A percentile compares a stretch with the other conserved stretches of the same genome.
These are phyloP conservation scores for Xylaria sp. DNA, from an alignment of 2,329 filamentous ascomycete genomes.

Conservation along the genomic window DNA sequence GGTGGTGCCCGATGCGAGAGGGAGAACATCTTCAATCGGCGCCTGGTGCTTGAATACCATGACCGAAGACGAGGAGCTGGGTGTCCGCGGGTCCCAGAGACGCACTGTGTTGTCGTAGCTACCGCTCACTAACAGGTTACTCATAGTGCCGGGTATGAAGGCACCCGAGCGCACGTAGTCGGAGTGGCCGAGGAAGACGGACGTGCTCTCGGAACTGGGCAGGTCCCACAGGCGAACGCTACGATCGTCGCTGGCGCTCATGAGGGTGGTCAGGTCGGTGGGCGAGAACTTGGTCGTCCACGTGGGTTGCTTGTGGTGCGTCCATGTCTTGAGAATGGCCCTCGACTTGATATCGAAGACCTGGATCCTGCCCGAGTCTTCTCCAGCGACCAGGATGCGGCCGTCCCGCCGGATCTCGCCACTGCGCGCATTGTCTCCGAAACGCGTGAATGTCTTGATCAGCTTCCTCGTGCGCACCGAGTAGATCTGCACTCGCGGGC, in stretches of 20 bases:
- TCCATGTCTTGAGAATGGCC: constrained; percentile 95
- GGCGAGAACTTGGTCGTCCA: constrained; percentile 95
- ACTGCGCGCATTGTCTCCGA: constrained; percentile 89
- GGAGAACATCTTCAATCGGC: constrained; percentile 87
- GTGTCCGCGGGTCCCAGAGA: constrained; percentile 89
- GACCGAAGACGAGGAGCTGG: constrained; percentile 69
- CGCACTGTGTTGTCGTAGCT: constrained; percentile 95
- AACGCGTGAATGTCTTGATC: constrained; percentile 92
- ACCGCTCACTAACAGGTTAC: constrained; percentile 85
- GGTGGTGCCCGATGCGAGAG: constrained; percentile 86
- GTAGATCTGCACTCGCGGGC: constrained; percentile 92
- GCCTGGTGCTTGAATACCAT: constrained; percentile 97
- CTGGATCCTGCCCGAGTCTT: constrained; percentile 91
- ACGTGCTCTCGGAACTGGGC: constrained; percentile 78
- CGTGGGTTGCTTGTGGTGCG: constrained; percentile 91
- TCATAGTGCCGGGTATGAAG: constrained; percentile 80
- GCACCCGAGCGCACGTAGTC: constrained; percentile 92
- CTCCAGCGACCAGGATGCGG: constrained; percentile 87
- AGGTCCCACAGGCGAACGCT: constrained; percentile 96
- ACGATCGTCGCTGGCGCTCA: constrained; percentile 91
- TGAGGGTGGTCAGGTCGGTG: constrained; percentile 82
- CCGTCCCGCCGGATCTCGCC: constrained; percentile 91
- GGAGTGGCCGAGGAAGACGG: constrained; percentile 84
- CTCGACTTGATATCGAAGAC: constrained; percentile 91
- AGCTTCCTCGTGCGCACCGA: constrained; percentile 91